phyloP scores from a whole-genome alignment of 169 alveolate genomes.

The Babesia ovata region DNA sequence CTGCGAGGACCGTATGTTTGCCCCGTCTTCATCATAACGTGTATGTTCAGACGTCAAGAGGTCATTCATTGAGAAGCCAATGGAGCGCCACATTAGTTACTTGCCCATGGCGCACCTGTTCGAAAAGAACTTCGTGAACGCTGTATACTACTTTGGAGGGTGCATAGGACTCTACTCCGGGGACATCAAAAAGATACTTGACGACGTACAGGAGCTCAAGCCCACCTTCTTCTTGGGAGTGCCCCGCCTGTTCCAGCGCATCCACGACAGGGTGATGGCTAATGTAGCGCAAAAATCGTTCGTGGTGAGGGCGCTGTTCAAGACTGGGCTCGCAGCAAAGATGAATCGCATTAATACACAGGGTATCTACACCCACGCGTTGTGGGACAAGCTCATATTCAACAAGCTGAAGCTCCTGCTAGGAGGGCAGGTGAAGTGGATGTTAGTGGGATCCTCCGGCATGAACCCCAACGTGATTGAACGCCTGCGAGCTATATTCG shows the following conservation, averaged over 20 bases:
- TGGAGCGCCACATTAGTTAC: constrained; percentile 74
- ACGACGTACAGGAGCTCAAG: constrained; percentile 87
- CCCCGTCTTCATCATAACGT: neutral
- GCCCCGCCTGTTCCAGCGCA: constrained; percentile 91
- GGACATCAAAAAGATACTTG: constrained; percentile 84
- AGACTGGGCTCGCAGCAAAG: constrained; percentile 72
- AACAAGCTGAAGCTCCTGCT: constrained; percentile 83
- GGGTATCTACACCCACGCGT: constrained; percentile 68
- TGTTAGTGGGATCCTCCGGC: constrained; percentile 91
- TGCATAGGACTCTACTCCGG: constrained; percentile 90
- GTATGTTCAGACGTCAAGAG: constrained; percentile 10
- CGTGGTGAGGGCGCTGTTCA: constrained; percentile 74
- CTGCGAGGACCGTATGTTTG: constrained; percentile 23
- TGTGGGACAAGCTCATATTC: constrained; percentile 79
- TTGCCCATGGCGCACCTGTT: constrained; percentile 95
- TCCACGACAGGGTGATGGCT: constrained; percentile 86
- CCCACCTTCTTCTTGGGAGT: constrained; percentile 95
- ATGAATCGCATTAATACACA: constrained; percentile 48
- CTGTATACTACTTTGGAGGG: constrained; percentile 77
- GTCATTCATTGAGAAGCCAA: constrained; percentile 18
- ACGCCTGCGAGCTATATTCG: constrained; percentile 81
- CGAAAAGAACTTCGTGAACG: constrained; percentile 85
- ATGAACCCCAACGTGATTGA: constrained; percentile 80
- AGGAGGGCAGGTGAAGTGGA: constrained; percentile 89
- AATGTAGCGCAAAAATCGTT: constrained; percentile 75